Conservation (phyloP, 2,329 filamentous ascomycete genomes). For the Bipolaris victoriae region DNA sequence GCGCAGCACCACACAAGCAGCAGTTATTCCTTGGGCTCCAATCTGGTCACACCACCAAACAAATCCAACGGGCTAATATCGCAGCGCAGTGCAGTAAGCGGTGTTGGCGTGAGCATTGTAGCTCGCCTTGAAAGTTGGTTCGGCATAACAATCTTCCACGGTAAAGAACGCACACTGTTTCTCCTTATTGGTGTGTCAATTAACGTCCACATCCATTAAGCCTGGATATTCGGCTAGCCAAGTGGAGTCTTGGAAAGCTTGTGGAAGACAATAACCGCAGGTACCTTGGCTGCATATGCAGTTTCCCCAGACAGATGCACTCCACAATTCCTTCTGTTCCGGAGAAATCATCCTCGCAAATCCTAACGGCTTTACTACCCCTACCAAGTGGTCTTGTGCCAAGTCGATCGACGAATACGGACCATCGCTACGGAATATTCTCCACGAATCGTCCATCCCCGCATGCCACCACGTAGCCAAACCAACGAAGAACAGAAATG, state of each 20-base stretch:
- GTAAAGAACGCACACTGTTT: neutral
- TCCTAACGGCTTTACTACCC: constrained; percentile 1
- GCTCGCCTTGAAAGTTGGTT: neutral
- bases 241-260: constrained; percentile 2
- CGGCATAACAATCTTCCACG: neutral
- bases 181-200: neutral
- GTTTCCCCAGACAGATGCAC: constrained; percentile 4
- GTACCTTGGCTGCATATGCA: neutral
- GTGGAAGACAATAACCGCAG: neutral
- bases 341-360: neutral
- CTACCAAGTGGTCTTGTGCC: neutral
- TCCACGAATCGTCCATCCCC: constrained; percentile 4
- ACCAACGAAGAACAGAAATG: neutral
- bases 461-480: neutral
- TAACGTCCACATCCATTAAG: neutral
- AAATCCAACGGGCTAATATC: neutral
- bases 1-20: neutral
- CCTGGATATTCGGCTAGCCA: neutral
- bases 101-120: too few relatives aligned
- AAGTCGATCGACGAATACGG: neutral
- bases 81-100: neutral
- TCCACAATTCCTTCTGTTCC: neutral
- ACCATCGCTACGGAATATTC: constrained; percentile 1
- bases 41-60: neutral
- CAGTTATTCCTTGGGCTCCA: neutral